Percentiles rank a stretch among this genome's conserved stretches.
Conservation (phyloP, 768 basidiomycete species). For the Cystobasidium tubakii region DNA sequence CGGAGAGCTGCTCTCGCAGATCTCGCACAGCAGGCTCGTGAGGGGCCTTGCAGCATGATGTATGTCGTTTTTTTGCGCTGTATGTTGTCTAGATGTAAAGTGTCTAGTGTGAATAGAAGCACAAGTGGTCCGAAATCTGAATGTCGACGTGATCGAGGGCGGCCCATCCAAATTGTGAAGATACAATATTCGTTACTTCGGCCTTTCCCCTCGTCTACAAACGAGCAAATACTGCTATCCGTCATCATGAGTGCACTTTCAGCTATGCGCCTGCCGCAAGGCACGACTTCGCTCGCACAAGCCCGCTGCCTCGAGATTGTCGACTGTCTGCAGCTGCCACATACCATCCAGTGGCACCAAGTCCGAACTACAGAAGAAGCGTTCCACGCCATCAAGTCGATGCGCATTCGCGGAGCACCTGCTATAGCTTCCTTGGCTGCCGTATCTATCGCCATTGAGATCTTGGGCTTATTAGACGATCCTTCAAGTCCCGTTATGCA, state of each 20-base stretch:
- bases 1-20: neutral
- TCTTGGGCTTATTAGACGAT: conserved; percentile 49
- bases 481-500: conserved; percentile 37
- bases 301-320: conserved; percentile 22
- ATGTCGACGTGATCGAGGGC: conserved; percentile 5
- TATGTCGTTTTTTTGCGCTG: no score
- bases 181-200: neutral
- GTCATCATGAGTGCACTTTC: conserved; percentile 26
- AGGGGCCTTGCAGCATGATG: neutral
- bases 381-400: conserved; percentile 87
- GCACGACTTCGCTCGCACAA: neutral
- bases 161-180: neutral
- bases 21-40: neutral
- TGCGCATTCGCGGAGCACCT: conserved; percentile 94
- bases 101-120: no score
- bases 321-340: conserved; percentile 30
- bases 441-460: conserved; percentile 56
- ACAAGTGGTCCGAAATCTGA: no score
- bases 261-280: conserved; percentile 29
- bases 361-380: conserved; percentile 72
- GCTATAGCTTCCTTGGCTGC: conserved; percentile 90
- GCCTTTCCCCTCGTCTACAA: neutral
- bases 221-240: no score
- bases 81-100: no score
- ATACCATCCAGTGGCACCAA: conserved; percentile 37